Evolutionary conservation across 2,329 filamentous ascomycete genomes (phyloP).

Genomic region (Fonsecaea pedrosoi): DNA sequence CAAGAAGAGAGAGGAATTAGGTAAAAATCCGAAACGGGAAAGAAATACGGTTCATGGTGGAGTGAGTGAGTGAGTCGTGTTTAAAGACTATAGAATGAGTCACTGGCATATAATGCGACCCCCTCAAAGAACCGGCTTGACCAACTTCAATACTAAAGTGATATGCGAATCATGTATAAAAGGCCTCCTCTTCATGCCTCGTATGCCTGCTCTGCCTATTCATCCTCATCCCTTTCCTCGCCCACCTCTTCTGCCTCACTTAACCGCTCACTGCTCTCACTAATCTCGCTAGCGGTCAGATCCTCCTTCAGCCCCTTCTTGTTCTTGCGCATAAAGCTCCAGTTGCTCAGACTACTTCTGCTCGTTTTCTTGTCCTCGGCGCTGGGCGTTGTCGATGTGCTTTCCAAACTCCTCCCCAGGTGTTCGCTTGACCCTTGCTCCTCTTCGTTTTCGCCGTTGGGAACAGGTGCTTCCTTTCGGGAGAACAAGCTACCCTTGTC

Average conservation of each 20-base stretch:
- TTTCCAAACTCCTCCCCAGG: slow-evolving; percentile 40
- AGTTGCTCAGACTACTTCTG: slow-evolving; percentile 52
- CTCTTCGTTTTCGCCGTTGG: slow-evolving; percentile 52
- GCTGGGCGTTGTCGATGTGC: slow-evolving; percentile 35
- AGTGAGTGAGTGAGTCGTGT: neutral
- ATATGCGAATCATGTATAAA: neutral
- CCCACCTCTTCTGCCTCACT: slow-evolving; percentile 47
- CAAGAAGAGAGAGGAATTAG: neutral
- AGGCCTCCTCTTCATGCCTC: slow-evolving; percentile 14
- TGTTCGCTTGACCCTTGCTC: slow-evolving; percentile 47
- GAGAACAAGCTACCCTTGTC: slow-evolving; percentile 54
- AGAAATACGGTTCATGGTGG: neutral
- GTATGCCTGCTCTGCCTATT: slow-evolving; percentile 38
- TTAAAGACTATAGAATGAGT: neutral
- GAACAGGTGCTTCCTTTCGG: slow-evolving; percentile 52
- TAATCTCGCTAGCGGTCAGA: slow-evolving; percentile 41
- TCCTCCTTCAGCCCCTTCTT: slow-evolving; percentile 39
- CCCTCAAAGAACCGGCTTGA: neutral
- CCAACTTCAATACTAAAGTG: neutral
- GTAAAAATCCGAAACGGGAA: neutral
- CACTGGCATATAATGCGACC: neutral
- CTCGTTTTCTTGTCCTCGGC: slow-evolving; percentile 53
- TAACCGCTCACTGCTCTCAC: slow-evolving; percentile 52
- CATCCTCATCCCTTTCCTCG: slow-evolving; percentile 50
- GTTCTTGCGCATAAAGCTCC: slow-evolving; percentile 55